Base-by-base conservation (phyloP, 2,329 filamentous ascomycete genomes). In the Leptographium radiaticola region DNA sequence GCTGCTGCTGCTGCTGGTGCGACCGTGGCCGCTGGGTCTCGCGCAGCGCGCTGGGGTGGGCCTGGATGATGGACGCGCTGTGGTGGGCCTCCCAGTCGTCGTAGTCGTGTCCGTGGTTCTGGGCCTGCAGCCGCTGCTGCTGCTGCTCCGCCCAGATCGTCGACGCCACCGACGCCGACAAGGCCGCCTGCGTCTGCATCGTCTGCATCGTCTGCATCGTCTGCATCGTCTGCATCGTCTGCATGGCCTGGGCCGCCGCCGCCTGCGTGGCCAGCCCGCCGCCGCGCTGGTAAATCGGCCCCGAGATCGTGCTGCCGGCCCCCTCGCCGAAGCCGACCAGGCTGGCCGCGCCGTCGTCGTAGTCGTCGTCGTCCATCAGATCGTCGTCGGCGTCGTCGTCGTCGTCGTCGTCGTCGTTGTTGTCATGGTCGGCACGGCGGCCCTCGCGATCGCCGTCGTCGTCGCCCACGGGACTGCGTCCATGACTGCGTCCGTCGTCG, bases 281-380 rank as follows among this genome's bases (percentile, higher is more conserved):
- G 49, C 76, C 66, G 56, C 77, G 70, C 66, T 79, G 72, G 69
- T 86, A 77, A 64, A 86, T 86, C 42, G 87, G 87, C 0, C 89
- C 89, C 56, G 83, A 88, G 55, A 90, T 83, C 6, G 89, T 89
- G 66, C 86, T 89, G 60, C 85, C 87, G 11, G 91, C 90, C 38
- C 90, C 91, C 67, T 96, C 90, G 50, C 91, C 91, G 61, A 96
- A 96, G 0, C 86, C 91, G 11, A 96, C 91, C 7, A 96, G 75
- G 58, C 86, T 91, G 2, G 84, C 87, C 52, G 83, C 84, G 9
- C 84, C 53, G 48, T 54, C 53, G 62, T 95, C 88, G 16, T 49
- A 31, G 62, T 94, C 89, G 39, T 50, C 84, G 10, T 83, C 47
- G 47, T 53, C 52, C 62, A 94, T 88, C 9, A 6, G 15, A 62